Evolutionary conservation across 2,329 filamentous ascomycete genomes (phyloP).

Genomic region (Nemania sp.): DNA sequence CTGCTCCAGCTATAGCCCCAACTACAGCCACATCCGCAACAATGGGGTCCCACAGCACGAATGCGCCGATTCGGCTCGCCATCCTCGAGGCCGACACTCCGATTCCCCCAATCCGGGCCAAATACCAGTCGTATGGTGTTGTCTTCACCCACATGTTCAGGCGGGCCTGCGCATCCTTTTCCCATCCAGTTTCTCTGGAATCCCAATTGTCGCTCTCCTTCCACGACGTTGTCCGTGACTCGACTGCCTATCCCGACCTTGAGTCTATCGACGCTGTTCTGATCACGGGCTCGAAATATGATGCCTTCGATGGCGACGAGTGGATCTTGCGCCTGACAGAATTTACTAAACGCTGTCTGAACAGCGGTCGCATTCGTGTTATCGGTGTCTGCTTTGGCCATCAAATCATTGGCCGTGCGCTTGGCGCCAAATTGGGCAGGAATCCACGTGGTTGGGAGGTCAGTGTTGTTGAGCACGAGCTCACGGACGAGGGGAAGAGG

Average conservation of each 20-base stretch:
- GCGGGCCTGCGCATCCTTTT: conserved; percentile 53
- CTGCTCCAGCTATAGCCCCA: background rate
- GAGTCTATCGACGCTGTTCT: conserved; percentile 80
- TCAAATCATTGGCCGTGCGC: conserved; percentile 76
- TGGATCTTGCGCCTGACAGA: conserved; percentile 79
- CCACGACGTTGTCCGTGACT: conserved; percentile 70
- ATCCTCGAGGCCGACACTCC: conserved; percentile 88
- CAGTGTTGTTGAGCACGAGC: conserved; percentile 69
- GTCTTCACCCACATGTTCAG: conserved; percentile 66
- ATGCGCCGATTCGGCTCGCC: conserved; percentile 71
- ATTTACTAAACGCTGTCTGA: conserved; percentile 63
- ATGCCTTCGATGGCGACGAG: conserved; percentile 71
- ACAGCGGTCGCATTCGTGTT: conserved; percentile 65
- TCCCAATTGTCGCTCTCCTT: conserved; percentile 60
- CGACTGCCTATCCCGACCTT: conserved; percentile 70
- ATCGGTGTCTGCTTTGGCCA: conserved; percentile 87
- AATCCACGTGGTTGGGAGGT: conserved; percentile 78
- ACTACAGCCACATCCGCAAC: background rate
- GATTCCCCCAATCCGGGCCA: conserved; percentile 61
- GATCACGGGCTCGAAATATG: conserved; percentile 75
- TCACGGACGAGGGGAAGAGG: conserved; percentile 71
- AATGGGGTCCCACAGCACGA: conserved; percentile 38
- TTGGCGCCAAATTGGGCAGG: conserved; percentile 68
- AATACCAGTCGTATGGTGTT: conserved; percentile 73
- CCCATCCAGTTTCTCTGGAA: conserved; percentile 45